Evolutionary conservation across 2,329 filamentous ascomycete genomes (phyloP).

Genomic region (Cryoendolithus antarcticus): DNA sequence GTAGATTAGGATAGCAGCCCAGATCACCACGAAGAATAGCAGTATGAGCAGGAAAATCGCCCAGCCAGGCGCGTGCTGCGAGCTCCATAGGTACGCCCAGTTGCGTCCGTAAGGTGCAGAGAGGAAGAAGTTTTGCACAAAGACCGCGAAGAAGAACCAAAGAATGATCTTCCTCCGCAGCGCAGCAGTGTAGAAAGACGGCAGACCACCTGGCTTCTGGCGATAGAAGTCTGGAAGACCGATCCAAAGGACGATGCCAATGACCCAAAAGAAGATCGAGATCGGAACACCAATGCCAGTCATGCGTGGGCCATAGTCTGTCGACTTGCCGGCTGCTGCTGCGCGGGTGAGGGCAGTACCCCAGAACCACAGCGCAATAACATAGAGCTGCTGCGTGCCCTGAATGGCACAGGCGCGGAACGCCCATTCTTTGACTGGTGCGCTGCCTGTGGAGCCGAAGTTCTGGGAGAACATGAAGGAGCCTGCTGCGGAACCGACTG

Average conservation of each 20-base stretch:
- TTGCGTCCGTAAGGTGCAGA: conserved; percentile 54
- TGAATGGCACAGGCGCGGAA: conserved; percentile 55
- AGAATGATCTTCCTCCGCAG: conserved; percentile 51
- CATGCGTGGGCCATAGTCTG: conserved; percentile 13
- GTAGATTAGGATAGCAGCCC: conserved; percentile 40
- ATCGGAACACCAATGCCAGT: conserved; percentile 46
- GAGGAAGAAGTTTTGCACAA: conserved; percentile 57
- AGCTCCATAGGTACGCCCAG: conserved; percentile 52
- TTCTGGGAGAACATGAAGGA: conserved; percentile 56
- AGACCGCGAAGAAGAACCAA: conserved; percentile 53
- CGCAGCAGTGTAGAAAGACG: conserved; percentile 52
- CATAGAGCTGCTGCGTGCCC: conserved; percentile 54
- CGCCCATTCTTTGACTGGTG: conserved; percentile 53
- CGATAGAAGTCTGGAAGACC: conserved; percentile 58
- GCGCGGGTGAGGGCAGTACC: conserved; percentile 29
- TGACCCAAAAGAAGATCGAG: conserved; percentile 42
- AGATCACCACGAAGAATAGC: conserved; percentile 43
- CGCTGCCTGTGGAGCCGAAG: conserved; percentile 40
- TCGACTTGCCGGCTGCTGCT: neutral
- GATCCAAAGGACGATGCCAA: conserved; percentile 44
- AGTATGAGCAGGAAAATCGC: conserved; percentile 44
- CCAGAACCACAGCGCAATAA: conserved; percentile 56
- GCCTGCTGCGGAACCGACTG: conserved; percentile 49
- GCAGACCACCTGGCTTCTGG: conserved; percentile 49
- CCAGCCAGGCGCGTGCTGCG: conserved; percentile 44